Evolutionary conservation across 2,329 filamentous ascomycete genomes (phyloP).

Genomic region (Thielaviopsis euricoi): DNA sequence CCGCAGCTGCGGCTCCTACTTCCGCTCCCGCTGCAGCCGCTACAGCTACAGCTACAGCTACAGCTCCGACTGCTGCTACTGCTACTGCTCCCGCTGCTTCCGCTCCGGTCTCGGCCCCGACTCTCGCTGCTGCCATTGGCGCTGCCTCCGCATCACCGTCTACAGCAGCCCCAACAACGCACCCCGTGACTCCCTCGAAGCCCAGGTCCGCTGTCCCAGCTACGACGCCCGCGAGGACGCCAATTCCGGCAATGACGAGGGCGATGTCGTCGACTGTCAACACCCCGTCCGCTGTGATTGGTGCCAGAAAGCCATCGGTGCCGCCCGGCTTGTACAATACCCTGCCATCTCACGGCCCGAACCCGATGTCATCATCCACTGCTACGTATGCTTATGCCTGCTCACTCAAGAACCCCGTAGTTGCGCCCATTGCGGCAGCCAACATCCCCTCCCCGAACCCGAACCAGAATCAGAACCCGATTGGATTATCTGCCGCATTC

Average conservation of each 20-base stretch:
- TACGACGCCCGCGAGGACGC: conserved; percentile 23
- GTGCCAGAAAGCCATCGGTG: neutral
- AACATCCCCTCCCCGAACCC: conserved; percentile 27
- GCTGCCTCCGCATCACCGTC: neutral
- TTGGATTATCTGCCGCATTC: conserved; percentile 58
- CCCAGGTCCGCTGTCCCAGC: conserved; percentile 18
- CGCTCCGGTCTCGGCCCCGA: neutral
- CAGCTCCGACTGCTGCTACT: neutral
- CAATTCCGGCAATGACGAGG: conserved; percentile 23
- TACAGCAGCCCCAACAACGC: neutral
- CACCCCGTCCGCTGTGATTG: neutral
- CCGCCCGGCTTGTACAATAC: conserved; percentile 24
- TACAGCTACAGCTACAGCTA: neutral
- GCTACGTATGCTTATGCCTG: conserved; percentile 19
- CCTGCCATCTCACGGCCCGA: conserved; percentile 42
- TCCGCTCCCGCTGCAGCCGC: neutral
- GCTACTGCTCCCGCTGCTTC: neutral
- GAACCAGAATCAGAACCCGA: conserved; percentile 49
- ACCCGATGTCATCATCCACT: conserved; percentile 36
- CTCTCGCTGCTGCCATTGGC: neutral
- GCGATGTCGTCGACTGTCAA: conserved; percentile 3
- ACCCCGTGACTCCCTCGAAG: conserved; percentile 1
- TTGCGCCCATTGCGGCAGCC: conserved; percentile 57
- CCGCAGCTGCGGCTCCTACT: neutral
- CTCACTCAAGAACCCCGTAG: conserved; percentile 68